phyloP scores from a whole-genome alignment of 495 filamentous ascomycete genomes.

The Penicillium nucicola region DNA sequence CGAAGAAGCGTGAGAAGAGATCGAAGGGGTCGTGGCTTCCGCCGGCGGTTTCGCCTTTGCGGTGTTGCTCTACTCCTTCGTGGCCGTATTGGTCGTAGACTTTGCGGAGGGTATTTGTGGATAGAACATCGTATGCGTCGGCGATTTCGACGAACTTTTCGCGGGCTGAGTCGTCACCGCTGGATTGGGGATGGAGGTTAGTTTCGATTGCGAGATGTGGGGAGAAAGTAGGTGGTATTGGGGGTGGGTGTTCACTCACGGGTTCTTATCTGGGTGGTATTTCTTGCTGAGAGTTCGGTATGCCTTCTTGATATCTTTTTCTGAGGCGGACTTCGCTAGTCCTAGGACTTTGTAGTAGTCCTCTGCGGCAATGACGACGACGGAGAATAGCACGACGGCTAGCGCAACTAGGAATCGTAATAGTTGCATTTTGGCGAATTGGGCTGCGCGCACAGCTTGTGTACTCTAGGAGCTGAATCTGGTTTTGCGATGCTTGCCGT shows the following conservation, averaged over 20 bases:
- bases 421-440: slow-evolving; percentile 16
- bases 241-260: slow-evolving; percentile 54
- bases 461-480: background rate
- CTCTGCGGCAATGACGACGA: slow-evolving; percentile 55
- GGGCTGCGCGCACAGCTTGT: slow-evolving; percentile 11
- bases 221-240: background rate
- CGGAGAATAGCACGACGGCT: slow-evolving; percentile 24
- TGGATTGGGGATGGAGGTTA: slow-evolving; percentile 23
- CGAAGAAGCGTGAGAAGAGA: slow-evolving; percentile 96
- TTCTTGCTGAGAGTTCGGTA: slow-evolving; percentile 93
- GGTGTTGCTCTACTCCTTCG: slow-evolving; percentile 82
- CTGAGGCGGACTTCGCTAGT: slow-evolving; percentile 74
- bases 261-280: slow-evolving; percentile 98
- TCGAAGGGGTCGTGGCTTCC: slow-evolving; percentile 87
- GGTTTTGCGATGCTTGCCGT: background rate
- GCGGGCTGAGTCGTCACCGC: slow-evolving; percentile 73
- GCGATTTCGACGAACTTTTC: slow-evolving; percentile 94
- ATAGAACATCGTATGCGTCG: slow-evolving; percentile 94
- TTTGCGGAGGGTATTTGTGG: slow-evolving; percentile 72
- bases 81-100: slow-evolving; percentile 97
- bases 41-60: slow-evolving; percentile 61
- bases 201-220: background rate
- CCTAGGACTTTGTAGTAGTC: slow-evolving; percentile 95
- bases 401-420: slow-evolving; percentile 16
- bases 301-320: slow-evolving; percentile 92